Evolutionary conservation across 208 protist species (phyloP), one percentile per base, ranked within the genome.

Genomic region (Crithidia expoeki): DNA sequence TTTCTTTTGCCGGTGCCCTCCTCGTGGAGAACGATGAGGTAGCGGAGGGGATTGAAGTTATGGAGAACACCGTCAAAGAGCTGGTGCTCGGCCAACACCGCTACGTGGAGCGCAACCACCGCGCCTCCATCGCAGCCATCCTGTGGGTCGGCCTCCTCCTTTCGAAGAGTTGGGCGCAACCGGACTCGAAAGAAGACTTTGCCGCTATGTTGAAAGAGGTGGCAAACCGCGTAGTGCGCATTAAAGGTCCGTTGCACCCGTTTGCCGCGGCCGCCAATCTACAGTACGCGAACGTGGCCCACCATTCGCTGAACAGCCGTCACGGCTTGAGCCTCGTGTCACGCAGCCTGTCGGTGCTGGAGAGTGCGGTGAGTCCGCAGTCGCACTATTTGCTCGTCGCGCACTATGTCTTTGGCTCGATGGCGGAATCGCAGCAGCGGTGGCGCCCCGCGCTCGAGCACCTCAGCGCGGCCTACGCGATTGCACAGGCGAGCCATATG

Each of bases 361-460:
- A 73, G 57, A 68, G 52, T 33, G 64, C 56, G 30, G 55, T 84
- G 12, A 69, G 68, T 36, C 56, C 69, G 21, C 77, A 83, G 44
- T 81, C 74, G 6, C 50, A 53, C 52, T 68, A 76, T 59, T 52
- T 80, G 21, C 68, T 78, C 34, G 56, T 72, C 19, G 75, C 65
- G 5, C 73, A 84, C 74, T 72, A 60, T 40, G 46, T 80, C 17
- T 38, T 63, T 19, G 68, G 68, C 9, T 65, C 28, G 9, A 72
- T 72, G 53, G 66, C 72, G 40, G 66, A 68, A 55, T 52, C 71
- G 38, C 67, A 65, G 64, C 69, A 74, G 40, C 80, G 81, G 32
- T 90, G 84, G 84, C 75, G 64, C 14, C 59, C 67, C n/a, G 70
- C 75, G 21, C 25, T 90, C 17, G 78, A 82, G 64, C 80, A 90